Evolutionary conservation across 164 flowering plant genomes (phyloP), one percentile per base, ranked within the genome.

Genomic region (Cinnamomum micranthum): DNA sequence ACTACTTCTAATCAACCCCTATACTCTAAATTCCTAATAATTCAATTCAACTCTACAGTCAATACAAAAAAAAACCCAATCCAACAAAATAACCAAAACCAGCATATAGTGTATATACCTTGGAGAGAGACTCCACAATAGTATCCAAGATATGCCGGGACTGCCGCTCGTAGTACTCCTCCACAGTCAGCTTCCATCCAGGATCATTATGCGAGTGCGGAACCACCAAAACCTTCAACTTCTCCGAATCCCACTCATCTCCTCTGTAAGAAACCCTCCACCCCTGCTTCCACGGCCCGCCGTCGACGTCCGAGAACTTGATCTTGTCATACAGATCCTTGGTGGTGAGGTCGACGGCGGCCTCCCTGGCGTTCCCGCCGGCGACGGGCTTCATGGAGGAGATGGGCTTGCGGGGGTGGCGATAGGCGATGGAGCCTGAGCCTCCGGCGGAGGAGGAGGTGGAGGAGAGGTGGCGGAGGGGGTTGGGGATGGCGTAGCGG

Each of bases 201-300:
- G 99, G 99, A 87, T 96, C 99, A 80, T 96, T 94, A 84, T 96
- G 99, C 71, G 98, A 92, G 80, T 96, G 99, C 1, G 99, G 99
- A n/a, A 96, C 99, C 68, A 94, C 99, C 70, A 96, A 90, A 14
- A 96, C 79, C 87, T 96, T 96, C 86, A 96, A 76, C 68, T 90
- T 91, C 91, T 96, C 98, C 4, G 47, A 41, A 78, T 91, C 91
- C 98, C 98, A 96, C 76, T 96, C 99, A 70, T 88, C 25, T 47
- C 99, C 97, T 27, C 79, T 83, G 50, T 94, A 96, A 19, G 13
- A 77, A 51, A 96, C 98, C 50, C 41, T 71, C 99, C 99, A 96
- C 7, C 98, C 99, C 72, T 96, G 98, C 81, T 88, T 96, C 97
- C 99, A 96, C 0, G 94, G 82, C 25, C 99, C 99, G 1, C 99